Percentiles rank a stretch among this genome's conserved stretches.
phyloP scores from a whole-genome alignment of 352 stramenopile species.

The Pythium biforme region DNA sequence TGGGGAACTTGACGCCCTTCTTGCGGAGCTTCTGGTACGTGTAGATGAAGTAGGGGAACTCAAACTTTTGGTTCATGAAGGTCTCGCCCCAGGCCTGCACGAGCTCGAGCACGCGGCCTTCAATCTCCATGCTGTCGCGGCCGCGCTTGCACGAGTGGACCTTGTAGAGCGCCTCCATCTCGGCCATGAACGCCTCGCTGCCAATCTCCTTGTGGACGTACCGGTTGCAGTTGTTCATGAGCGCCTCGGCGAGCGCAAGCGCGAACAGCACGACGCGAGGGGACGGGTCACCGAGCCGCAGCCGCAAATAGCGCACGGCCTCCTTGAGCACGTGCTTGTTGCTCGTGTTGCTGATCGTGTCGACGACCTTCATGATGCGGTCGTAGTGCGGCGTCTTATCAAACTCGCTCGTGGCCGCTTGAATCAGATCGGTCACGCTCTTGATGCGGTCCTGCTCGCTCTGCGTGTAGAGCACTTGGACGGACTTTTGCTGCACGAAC shows the following conservation, averaged over 20 bases:
- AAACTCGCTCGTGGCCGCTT: constrained; percentile 67
- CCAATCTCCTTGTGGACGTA: constrained; percentile 71
- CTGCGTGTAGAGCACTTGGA: constrained; percentile 71
- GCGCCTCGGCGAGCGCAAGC: constrained; percentile 62
- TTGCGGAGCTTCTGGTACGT: constrained; percentile 86
- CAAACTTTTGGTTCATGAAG: constrained; percentile 68
- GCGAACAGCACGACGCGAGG: constrained; percentile 60
- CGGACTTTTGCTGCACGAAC: constrained; percentile 80
- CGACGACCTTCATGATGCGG: constrained; percentile 73
- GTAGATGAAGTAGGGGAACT: constrained; percentile 78
- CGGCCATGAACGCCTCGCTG: constrained; percentile 64
- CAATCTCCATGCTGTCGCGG: constrained; percentile 73
- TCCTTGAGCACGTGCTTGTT: constrained; percentile 66
- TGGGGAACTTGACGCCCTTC: constrained; percentile 72
- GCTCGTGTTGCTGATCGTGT: constrained; percentile 64
- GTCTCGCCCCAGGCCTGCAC: constrained; percentile 79
- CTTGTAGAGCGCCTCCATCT: constrained; percentile 73
- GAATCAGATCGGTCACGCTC: constrained; percentile 66
- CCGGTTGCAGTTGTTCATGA: constrained; percentile 78
- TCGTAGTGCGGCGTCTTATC: constrained; percentile 71
- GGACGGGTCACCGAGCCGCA: constrained; percentile 66
- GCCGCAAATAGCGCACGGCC: constrained; percentile 63
- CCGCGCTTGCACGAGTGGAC: constrained; percentile 72
- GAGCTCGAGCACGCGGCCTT: constrained; percentile 64
- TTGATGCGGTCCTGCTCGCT: constrained; percentile 75